A percentile compares a stretch with the other conserved stretches of the same genome.
Conservation (phyloP, 2,329 filamentous ascomycete genomes). For the Alternaria sp. region DNA sequence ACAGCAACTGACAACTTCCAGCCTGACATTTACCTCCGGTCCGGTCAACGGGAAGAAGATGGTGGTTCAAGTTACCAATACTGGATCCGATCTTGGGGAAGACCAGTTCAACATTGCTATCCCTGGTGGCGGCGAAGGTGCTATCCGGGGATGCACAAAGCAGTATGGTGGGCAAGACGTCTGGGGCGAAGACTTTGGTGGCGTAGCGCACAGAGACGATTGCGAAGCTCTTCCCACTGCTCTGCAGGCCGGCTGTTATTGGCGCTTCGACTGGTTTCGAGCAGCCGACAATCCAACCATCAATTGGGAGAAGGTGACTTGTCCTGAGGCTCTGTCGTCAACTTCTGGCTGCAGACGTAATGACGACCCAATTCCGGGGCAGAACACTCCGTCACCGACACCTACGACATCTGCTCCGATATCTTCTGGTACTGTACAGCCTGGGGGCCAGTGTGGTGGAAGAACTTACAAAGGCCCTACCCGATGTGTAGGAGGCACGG, state of each 20-base stretch:
- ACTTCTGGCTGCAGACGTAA: slow-evolving; percentile 54
- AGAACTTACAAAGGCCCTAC: slow-evolving; percentile 24
- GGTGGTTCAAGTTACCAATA: slow-evolving; percentile 72
- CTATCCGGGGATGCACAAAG: slow-evolving; percentile 51
- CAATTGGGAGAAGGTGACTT: slow-evolving; percentile 65
- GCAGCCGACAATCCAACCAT: slow-evolving; percentile 66
- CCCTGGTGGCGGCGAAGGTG: slow-evolving; percentile 49
- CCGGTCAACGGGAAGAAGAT: slow-evolving; percentile 67
- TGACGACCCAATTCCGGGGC: slow-evolving; percentile 28
- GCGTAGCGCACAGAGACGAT: slow-evolving; percentile 60
- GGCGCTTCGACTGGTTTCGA: slow-evolving; percentile 72
- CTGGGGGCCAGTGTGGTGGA: slow-evolving; percentile 29
- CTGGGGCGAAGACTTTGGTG: slow-evolving; percentile 68
- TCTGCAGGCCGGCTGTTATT: slow-evolving; percentile 67
- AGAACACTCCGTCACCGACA: slow-evolving; percentile 21
- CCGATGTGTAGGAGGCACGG: slow-evolving; percentile 22
- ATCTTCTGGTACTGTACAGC: slow-evolving; percentile 26
- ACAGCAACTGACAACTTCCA: slow-evolving; percentile 19
- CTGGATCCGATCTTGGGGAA: slow-evolving; percentile 53
- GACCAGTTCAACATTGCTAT: slow-evolving; percentile 51
- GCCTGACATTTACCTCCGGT: slow-evolving; percentile 66
- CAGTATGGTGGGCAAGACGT: slow-evolving; percentile 58
- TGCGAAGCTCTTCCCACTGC: slow-evolving; percentile 63
- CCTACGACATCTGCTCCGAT: slow-evolving; percentile 24
- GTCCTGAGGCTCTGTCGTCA: slow-evolving; percentile 60